A percentile compares a stretch with the other conserved stretches of the same genome.
These are phyloP conservation scores for Gleditsia sinensis DNA, from an alignment of 306 rosid genomes.

Conservation along the genomic window DNA sequence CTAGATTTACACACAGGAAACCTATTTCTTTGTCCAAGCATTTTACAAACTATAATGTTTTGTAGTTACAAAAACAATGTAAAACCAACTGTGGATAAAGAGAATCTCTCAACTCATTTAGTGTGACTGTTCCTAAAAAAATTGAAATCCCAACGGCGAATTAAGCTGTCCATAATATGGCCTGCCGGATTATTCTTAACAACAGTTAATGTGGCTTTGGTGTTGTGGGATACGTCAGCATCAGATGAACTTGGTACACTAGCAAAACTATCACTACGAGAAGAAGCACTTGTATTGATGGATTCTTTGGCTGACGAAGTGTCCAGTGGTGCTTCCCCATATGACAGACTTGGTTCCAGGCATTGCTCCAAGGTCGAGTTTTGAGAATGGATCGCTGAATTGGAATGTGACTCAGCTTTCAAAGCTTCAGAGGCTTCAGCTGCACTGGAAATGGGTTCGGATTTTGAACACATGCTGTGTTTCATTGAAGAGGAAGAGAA, in stretches of 20 bases:
- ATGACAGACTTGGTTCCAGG: slow-evolving; percentile 32
- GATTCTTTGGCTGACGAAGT: slow-evolving; percentile 39
- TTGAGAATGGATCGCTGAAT: slow-evolving; percentile 35
- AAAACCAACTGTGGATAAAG: slow-evolving; percentile 24
- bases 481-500: slow-evolving; percentile 30
- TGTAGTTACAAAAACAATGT: slow-evolving; percentile 47
- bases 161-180: slow-evolving; percentile 72
- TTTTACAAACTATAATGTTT: slow-evolving; percentile 39
- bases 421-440: slow-evolving; percentile 26
- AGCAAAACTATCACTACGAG: slow-evolving; percentile 41
- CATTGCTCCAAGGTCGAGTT: slow-evolving; percentile 37
- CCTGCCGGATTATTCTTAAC: slow-evolving; percentile 65
- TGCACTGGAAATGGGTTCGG: slow-evolving; percentile 44
- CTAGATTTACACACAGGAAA: slow-evolving; percentile 22
- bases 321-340: slow-evolving; percentile 28
- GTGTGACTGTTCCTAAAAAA: slow-evolving; percentile 66
- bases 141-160: slow-evolving; percentile 92
- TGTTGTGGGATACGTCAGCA: slow-evolving; percentile 79
- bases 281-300: slow-evolving; percentile 47
- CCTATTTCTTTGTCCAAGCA: slow-evolving; percentile 43
- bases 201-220: slow-evolving; percentile 80
- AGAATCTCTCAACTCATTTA: slow-evolving; percentile 40
- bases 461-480: slow-evolving; percentile 30
- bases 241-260: slow-evolving; percentile 57
- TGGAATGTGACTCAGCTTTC: slow-evolving; percentile 47